Base-by-base conservation (phyloP, 2,329 filamentous ascomycete species). In the Pyrenophora graminea region DNA sequence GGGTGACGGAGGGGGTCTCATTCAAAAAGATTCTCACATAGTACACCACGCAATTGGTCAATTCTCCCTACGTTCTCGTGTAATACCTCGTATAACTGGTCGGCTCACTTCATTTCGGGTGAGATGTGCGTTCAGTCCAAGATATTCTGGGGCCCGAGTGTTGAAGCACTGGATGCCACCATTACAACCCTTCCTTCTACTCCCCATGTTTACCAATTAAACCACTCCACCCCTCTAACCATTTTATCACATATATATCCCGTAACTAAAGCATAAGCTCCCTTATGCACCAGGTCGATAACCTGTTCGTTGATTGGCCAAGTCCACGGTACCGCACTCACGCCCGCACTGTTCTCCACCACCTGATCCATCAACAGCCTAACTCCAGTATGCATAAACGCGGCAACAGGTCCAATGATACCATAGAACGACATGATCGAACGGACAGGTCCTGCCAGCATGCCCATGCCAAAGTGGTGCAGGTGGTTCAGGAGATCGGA, bases 241-340 rank as follows among this genome's bases (percentile, higher is more conserved):
- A 58, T 19, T 19, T 40, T 37, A 39, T 66, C 67, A 27, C 62
- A 61, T 13, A 66, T 30, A 43, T 68, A 71, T 9, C 69, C 67
- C 15, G 59, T 62, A 2, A 66, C 59, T 6, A 68, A 9, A 6
- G 59, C 59, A 61, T 65, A 72, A 2, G 64, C 39, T 0, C 61
- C 57, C 48, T 71, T 70, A 32, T 71, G 66, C 40, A 68, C 2
- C 27, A 70, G 37, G 56, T 71, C 68, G 41, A 71, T 50, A 7
- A 66, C 56, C 48, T 71, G 69, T 45, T 72, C 67, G 23, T 67
- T 66, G 32, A 70, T 64, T 13, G 68, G 66, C 68, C 69, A 71
- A 3, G 60, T 66, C 68, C 68, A 72, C 38, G 68, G 67, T 56
- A 62, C 23, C 30, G 64, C 58, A n/a, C 64, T 66, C 12, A 61